Percentiles rank a stretch among this genome's conserved stretches.
Evolutionary conservation across 1,284 basidiomycete genomes (phyloP).

Genomic region (Fomitopsis palustris): DNA sequence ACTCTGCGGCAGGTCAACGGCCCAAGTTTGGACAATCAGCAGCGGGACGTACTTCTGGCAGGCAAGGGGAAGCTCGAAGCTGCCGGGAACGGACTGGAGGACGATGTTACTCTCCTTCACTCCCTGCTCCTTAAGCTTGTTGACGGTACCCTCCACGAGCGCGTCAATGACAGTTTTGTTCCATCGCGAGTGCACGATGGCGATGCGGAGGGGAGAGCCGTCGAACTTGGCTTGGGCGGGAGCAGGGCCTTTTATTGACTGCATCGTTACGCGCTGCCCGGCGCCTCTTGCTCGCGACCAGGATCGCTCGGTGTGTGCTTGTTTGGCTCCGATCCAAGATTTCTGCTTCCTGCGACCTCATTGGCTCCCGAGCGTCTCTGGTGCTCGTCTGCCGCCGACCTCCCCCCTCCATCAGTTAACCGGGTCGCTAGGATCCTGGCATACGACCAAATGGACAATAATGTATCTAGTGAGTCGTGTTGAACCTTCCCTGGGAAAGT

Average conservation of each 20-base stretch:
- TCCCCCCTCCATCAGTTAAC: background rate
- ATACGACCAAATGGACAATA: conserved; percentile 12
- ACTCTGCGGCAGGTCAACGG: conserved; percentile 43
- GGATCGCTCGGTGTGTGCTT: conserved; percentile 4
- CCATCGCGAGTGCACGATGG: conserved; percentile 94
- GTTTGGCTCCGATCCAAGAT: conserved; percentile 6
- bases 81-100: conserved; percentile 90
- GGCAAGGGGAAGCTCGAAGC: conserved; percentile 90
- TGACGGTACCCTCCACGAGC: conserved; percentile 74
- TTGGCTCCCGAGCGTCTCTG: background rate
- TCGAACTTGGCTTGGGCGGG: conserved; percentile 64
- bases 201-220: conserved; percentile 76
- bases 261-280: conserved; percentile 28
- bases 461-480: conserved; percentile 22
- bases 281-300: background rate
- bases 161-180: conserved; percentile 85
- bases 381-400: background rate
- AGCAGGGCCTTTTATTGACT: conserved; percentile 75
- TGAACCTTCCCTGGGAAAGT: background rate
- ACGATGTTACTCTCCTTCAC: conserved; percentile 91
- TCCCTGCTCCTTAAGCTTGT: conserved; percentile 78
- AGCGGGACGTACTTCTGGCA: conserved; percentile 60
- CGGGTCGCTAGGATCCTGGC: background rate
- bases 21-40: background rate
- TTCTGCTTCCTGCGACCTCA: background rate